Percentiles rank a stretch among this genome's conserved stretches.
Conservation (phyloP, 129 eudicot species). For the Helianthus tuberosus region DNA sequence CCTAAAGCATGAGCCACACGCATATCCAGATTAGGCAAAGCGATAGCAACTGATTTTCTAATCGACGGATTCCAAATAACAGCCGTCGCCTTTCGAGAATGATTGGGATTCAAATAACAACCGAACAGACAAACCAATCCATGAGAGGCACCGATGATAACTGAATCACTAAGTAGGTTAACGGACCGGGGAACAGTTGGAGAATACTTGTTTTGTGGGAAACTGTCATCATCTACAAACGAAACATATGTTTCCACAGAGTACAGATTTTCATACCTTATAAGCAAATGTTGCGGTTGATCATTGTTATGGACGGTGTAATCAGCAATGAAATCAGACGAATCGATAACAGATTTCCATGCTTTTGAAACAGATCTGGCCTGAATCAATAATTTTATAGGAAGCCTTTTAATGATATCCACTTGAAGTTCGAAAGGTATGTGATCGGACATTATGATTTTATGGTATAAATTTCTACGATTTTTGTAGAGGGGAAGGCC, state of each 20-base stretch:
- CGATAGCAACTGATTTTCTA: not conserved
- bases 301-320: conserved; percentile 10
- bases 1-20: too few relatives aligned
- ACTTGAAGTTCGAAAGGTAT: conserved; percentile 38
- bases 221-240: conserved; percentile 15
- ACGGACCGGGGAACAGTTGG: conserved; percentile 1
- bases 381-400: conserved; percentile 40
- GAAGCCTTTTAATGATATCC: conserved; percentile 46
- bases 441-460: conserved; percentile 34
- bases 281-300: not conserved
- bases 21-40: too few relatives aligned
- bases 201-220: not conserved
- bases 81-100: not conserved
- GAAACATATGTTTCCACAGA: conserved; percentile 8
- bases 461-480: not conserved
- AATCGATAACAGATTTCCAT: conserved; percentile 48
- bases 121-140: conserved; percentile 39
- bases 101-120: conserved; percentile 5
- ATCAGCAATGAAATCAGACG: conserved; percentile 28
- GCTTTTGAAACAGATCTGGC: conserved; percentile 41
- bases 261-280: not conserved
- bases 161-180: conserved; percentile 23
- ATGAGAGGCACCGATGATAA: conserved; percentile 36
- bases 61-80: conserved; percentile 11
- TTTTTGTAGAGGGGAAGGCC: not conserved